These are phyloP conservation scores for Colletotrichum liriopes DNA, from an alignment of 2,329 filamentous ascomycete genomes.

Conservation along the genomic window DNA sequence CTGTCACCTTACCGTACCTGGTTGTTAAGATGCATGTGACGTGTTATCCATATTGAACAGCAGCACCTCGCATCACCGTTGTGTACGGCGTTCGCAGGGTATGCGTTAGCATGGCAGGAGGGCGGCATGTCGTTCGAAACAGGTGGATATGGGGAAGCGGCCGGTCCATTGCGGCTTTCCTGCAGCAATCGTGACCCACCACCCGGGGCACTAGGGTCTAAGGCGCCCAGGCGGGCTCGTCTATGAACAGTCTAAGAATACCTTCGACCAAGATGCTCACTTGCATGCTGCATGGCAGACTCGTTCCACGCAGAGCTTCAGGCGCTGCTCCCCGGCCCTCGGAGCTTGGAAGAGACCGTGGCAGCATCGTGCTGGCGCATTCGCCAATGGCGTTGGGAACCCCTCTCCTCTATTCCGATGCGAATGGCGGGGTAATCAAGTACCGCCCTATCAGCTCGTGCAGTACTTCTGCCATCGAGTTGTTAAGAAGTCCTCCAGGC, in stretches of 20 bases:
- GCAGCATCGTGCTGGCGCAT: neutral
- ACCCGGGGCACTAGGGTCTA: conserved; percentile 18
- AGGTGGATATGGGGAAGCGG: neutral
- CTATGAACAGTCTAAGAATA: neutral
- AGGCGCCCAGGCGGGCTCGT: neutral
- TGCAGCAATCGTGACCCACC: conserved; percentile 38
- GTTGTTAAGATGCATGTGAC: neutral
- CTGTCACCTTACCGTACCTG: neutral
- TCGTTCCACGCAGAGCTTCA: neutral
- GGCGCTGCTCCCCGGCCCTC: too few relatives aligned
- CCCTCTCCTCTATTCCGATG: neutral
- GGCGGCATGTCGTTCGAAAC: neutral
- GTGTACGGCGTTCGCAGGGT: neutral
- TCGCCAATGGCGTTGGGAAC: neutral
- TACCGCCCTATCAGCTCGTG: neutral
- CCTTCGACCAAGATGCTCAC: neutral
- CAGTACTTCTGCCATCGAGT: neutral
- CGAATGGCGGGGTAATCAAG: neutral
- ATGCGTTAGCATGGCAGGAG: too few relatives aligned
- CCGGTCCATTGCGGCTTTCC: neutral
- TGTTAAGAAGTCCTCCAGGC: neutral
- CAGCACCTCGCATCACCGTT: neutral
- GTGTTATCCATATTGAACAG: neutral
- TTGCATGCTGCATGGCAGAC: neutral
- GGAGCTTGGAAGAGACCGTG: neutral